Base-by-base conservation (phyloP, 2,329 filamentous ascomycete species). In the Fusarium sp. region DNA sequence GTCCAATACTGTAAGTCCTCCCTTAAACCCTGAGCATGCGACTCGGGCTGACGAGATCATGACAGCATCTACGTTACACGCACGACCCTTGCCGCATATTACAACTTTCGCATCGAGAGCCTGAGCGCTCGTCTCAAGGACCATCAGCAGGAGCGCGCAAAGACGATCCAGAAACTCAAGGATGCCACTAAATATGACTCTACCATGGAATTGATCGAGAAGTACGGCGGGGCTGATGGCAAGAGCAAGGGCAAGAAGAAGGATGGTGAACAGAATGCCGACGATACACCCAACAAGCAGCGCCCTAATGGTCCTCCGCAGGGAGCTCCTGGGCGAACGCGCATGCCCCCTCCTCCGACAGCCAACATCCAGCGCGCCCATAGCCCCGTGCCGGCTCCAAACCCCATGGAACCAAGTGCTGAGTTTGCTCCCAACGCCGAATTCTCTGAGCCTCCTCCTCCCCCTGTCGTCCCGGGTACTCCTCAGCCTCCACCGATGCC, bases 131-230 rank as follows among this genome's bases (percentile, higher is more conserved):
- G 92, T 44, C 86, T 98, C 35, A 92, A 95, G 75, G 89, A 89
- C 25, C 88, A 95, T 39, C 90, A 95, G 77, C 89, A 90, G 59
- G 93, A 98, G 81, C 91, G 95, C 59, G 90, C 93, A 65, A 90
- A 90, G 76, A 97, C 95, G 4, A 98, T 99, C 73, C 92, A 97
- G 80, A 95, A 95, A 82, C 89, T 99, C 71, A 99, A 99, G 83
- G 91, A 92, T 65, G 95, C 95, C 31, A 99, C 96, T 38, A 97
- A 93, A 81, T 99, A 98, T 84, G 94, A 98, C 82, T 96, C 95
- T 36, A 99, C 96, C 3, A 90, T 97, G 78, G 91, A 98, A 79
- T 83, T 99, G 66, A 88, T 99, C 15, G 94, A 98, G 78, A 99
- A 98, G 78, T 99, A 99, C 80, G 95, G 94, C 39, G 93, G 90